These are phyloP conservation scores for Cyclaneusma minus DNA, from an alignment of 2,329 filamentous ascomycete genomes.

Conservation along the genomic window DNA sequence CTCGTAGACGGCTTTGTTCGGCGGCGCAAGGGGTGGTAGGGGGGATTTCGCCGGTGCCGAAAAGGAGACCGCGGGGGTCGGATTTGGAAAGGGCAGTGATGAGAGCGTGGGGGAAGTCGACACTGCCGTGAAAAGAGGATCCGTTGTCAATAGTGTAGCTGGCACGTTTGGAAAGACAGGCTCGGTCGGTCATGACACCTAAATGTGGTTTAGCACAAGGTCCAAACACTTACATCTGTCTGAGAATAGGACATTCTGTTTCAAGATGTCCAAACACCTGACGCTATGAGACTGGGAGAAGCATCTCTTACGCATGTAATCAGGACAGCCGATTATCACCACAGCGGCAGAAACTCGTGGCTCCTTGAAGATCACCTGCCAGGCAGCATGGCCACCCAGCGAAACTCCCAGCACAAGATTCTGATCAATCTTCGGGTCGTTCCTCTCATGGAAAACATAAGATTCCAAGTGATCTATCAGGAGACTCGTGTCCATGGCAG, in stretches of 20 bases:
- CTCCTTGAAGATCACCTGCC: slow-evolving; percentile 70
- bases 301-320: slow-evolving; percentile 49
- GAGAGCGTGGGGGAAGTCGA: slow-evolving; percentile 59
- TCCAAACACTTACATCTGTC: slow-evolving; percentile 1
- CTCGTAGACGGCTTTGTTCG: slow-evolving; percentile 27
- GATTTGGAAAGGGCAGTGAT: slow-evolving; percentile 43
- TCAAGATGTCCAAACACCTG: background rate
- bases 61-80: slow-evolving; percentile 65
- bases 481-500: slow-evolving; percentile 56
- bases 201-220: no score
- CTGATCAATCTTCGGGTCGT: slow-evolving; percentile 31
- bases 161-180: slow-evolving; percentile 48
- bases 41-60: slow-evolving; percentile 31
- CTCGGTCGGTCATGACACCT: slow-evolving; percentile 63
- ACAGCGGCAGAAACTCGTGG: slow-evolving; percentile 64
- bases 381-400: slow-evolving; percentile 74
- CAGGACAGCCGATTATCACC: slow-evolving; percentile 75
- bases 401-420: slow-evolving; percentile 73
- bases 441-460: slow-evolving; percentile 46
- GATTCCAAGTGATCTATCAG: slow-evolving; percentile 66
- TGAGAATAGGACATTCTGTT: no score
- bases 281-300: background rate
- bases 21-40: slow-evolving; percentile 16
- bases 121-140: slow-evolving; percentile 55
- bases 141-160: slow-evolving; percentile 43